Conservation (phyloP, 257 asterid genomes). For the Buddleja alternifolia region DNA sequence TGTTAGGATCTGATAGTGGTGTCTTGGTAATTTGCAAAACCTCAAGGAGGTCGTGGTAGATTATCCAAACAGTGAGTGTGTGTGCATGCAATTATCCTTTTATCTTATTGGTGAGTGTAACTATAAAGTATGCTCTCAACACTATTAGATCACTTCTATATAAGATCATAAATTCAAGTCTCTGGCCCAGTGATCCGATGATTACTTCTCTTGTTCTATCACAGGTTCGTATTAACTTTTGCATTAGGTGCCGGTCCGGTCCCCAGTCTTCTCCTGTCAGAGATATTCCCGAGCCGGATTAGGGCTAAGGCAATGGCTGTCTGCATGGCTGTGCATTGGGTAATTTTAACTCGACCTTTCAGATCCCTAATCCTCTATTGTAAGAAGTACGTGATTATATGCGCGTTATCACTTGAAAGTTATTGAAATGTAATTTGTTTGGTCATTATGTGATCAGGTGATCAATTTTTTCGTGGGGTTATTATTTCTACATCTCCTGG, state of each 20-base stretch:
- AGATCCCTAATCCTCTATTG: conserved; percentile 6
- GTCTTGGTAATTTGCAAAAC: too few species aligned
- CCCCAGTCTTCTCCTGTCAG: conserved; percentile 87
- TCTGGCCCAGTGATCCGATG: not conserved
- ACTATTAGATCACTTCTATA: not conserved
- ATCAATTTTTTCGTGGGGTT: conserved; percentile 78
- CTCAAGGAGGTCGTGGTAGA: too few species aligned
- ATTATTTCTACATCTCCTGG: conserved; percentile 74
- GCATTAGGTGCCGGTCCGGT: conserved; percentile 94
- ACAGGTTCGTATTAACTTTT: conserved; percentile 78
- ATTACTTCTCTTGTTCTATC: conserved; percentile 6
- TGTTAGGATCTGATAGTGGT: too few species aligned
- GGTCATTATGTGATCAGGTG: conserved; percentile 50
- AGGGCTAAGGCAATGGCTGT: conserved; percentile 95
- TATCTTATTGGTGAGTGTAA: too few species aligned
- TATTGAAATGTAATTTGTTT: not conserved
- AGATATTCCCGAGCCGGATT: conserved; percentile 83
- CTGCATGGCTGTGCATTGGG: conserved; percentile 97
- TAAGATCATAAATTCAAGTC: not conserved
- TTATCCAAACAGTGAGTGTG: too few species aligned
- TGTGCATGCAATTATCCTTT: too few species aligned
- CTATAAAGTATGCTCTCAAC: not conserved
- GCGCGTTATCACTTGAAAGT: not conserved
- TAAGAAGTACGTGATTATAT: not conserved
- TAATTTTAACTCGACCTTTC: conserved; percentile 37